Evolutionary conservation across 2,329 filamentous ascomycete species (phyloP).

Genomic region (Fusarium bactridioides): DNA sequence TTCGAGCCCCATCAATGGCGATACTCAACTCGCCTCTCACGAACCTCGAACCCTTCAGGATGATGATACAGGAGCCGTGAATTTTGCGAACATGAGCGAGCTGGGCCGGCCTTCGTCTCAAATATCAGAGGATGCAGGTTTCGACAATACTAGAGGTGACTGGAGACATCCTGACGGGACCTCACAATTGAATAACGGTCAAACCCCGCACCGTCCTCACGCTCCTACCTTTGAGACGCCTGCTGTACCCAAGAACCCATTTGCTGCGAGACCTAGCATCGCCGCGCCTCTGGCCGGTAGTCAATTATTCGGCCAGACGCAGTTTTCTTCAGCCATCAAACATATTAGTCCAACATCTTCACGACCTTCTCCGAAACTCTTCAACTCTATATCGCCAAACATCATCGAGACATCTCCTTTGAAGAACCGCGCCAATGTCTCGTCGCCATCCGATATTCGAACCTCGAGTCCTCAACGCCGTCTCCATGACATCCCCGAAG

Average conservation of each 20-base stretch:
- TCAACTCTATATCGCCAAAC: slow-evolving; percentile 58
- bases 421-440: slow-evolving; percentile 57
- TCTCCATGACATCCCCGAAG: slow-evolving; percentile 44
- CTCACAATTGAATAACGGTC: slow-evolving; percentile 44
- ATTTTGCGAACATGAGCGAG: slow-evolving; percentile 52
- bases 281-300: slow-evolving; percentile 50
- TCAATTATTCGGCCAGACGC: slow-evolving; percentile 65
- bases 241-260: slow-evolving; percentile 57
- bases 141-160: slow-evolving; percentile 49
- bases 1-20: slow-evolving; percentile 40
- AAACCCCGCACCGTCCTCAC: slow-evolving; percentile 45
- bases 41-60: slow-evolving; percentile 52
- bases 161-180: slow-evolving; percentile 50
- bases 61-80: slow-evolving; percentile 60
- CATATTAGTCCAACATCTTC: slow-evolving; percentile 64
- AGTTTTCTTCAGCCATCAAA: slow-evolving; percentile 60
- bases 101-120: slow-evolving; percentile 51
- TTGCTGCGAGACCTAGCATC: slow-evolving; percentile 48
- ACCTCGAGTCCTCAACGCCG: slow-evolving; percentile 53
- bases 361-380: slow-evolving; percentile 61
- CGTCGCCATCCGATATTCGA: slow-evolving; percentile 52
- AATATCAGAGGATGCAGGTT: slow-evolving; percentile 52
- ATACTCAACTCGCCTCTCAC: slow-evolving; percentile 41
- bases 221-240: slow-evolving; percentile 58
- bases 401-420: slow-evolving; percentile 56